Conservation (phyloP, 805 yeast genomes). For the Hanseniaspora nectarophila region DNA sequence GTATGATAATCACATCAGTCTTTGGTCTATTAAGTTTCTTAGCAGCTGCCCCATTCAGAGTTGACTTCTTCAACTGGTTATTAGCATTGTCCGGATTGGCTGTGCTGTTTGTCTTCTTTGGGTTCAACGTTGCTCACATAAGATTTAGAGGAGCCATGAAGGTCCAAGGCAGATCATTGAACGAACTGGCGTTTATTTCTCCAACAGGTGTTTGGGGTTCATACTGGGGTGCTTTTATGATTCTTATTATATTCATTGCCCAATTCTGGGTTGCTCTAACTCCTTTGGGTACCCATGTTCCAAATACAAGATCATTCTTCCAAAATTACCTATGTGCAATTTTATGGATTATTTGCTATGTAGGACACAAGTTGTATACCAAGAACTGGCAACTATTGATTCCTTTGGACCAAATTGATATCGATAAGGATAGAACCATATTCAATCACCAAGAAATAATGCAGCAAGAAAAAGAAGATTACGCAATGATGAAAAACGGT, state of each 20-base stretch:
- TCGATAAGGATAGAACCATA: constrained; percentile 34
- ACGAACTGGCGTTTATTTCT: constrained; percentile 52
- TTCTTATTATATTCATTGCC: constrained; percentile 47
- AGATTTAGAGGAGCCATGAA: constrained; percentile 47
- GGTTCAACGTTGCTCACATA: constrained; percentile 40
- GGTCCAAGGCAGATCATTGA: constrained; percentile 43
- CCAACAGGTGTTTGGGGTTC: constrained; percentile 57
- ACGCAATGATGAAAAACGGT: constrained; percentile 23
- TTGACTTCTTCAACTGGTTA: constrained; percentile 44
- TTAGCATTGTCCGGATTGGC: constrained; percentile 43
- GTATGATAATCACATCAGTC: constrained; percentile 41
- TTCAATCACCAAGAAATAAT: constrained; percentile 28
- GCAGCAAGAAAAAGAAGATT: constrained; percentile 27
- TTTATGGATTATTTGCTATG: constrained; percentile 33
- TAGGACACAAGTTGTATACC: constrained; percentile 39
- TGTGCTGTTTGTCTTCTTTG: constrained; percentile 43
- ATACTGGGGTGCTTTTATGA: constrained; percentile 41
- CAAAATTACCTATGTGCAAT: constrained; percentile 40
- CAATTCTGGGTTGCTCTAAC: constrained; percentile 66
- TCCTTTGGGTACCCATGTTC: constrained; percentile 38
- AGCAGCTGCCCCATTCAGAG: constrained; percentile 38
- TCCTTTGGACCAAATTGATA: constrained; percentile 31
- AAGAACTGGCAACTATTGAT: constrained; percentile 28
- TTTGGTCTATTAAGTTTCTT: constrained; percentile 50
- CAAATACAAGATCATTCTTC: constrained; percentile 37